Evolutionary conservation across 805 yeast genomes (phyloP), one percentile per base, ranked within the genome.

Genomic region (Kodamaea leandrae): DNA sequence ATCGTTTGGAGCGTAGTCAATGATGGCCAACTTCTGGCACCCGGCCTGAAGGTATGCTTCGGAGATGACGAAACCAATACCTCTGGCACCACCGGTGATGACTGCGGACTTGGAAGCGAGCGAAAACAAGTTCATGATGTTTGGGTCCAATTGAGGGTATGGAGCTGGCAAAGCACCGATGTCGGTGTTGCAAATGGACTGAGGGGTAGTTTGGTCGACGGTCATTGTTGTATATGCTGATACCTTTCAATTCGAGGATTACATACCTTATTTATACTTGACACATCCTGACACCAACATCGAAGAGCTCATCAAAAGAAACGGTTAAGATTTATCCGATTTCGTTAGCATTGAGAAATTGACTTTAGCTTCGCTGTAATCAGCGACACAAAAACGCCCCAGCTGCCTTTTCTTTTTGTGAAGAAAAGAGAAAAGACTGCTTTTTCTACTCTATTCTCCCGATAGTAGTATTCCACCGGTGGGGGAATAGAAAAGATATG

Each of bases 31-130:
- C 48, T 61, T 56, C 35, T 53, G 39, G 16, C 56, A 36, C 7
- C 67, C 66, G 9, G 71, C 69, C 53, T 65, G 70, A 33, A 62
- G 58, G 53, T 60, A 65, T 6, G 65, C 64, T 47, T 65, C 71
- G 25, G 61, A 52, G 27, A 65, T 59, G 12, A 53, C 63, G 34
- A 47, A 58, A 15, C 71, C 71, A 37, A 66, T 64, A 37, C 69
- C 71, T 50, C 69, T 57, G 29, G 62, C 58, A 30, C 68, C 69
- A 20, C 71, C 71, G 20, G 71, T 66, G 34, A 66, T 48, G 20
- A 55, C 60, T 19, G 69, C 69, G 18, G 59, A 44, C 53, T 66
- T 66, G 20, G 55, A 59, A 12, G 52, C 48, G 40, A 66, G 54
- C 37, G 51, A 43, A 46, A 66, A 64, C 35, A 64, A 50, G 21